phyloP scores from a whole-genome alignment of 495 filamentous ascomycete genomes.

The Aspergillus sclerotiicarbonarius region DNA sequence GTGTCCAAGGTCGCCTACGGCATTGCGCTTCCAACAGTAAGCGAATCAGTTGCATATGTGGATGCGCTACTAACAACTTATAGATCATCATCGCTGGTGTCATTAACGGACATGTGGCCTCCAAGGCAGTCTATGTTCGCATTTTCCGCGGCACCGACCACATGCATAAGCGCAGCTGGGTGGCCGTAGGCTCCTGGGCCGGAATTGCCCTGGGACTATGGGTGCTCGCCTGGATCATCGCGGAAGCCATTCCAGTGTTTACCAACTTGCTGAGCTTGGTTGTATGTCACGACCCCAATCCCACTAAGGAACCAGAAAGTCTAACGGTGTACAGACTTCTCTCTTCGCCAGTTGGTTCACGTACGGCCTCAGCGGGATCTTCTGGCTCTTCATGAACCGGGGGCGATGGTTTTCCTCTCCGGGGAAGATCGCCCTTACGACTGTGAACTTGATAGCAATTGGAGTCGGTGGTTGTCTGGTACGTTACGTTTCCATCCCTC shows the following conservation, averaged over 20 bases:
- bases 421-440: slow-evolving; percentile 36
- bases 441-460: slow-evolving; percentile 33
- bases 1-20: slow-evolving; percentile 74
- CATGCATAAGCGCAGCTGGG: slow-evolving; percentile 59
- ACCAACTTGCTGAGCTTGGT: slow-evolving; percentile 58
- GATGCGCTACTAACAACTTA: slow-evolving; percentile 10
- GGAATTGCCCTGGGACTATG: slow-evolving; percentile 56
- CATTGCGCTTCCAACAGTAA: slow-evolving; percentile 68
- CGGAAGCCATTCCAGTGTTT: slow-evolving; percentile 71
- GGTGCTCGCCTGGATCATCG: slow-evolving; percentile 68
- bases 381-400: slow-evolving; percentile 45
- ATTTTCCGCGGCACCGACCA: slow-evolving; percentile 57
- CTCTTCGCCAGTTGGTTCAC: slow-evolving; percentile 38
- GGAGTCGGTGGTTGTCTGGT: slow-evolving; percentile 35
- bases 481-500: slow-evolving; percentile 8
- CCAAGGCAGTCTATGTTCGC: slow-evolving; percentile 66
- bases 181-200: slow-evolving; percentile 53
- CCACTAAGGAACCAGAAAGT: slow-evolving; percentile 18
- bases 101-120: slow-evolving; percentile 64
- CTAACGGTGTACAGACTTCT: slow-evolving; percentile 30
- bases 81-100: slow-evolving; percentile 58
- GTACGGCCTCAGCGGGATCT: slow-evolving; percentile 42
- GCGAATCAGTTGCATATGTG: slow-evolving; percentile 7
- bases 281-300: slow-evolving; percentile 27
- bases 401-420: slow-evolving; percentile 34